Percentiles rank a stretch among this genome's conserved stretches.
Conservation (phyloP, 139 green algal genomes). For the Chlamydomonas sp. region DNA sequence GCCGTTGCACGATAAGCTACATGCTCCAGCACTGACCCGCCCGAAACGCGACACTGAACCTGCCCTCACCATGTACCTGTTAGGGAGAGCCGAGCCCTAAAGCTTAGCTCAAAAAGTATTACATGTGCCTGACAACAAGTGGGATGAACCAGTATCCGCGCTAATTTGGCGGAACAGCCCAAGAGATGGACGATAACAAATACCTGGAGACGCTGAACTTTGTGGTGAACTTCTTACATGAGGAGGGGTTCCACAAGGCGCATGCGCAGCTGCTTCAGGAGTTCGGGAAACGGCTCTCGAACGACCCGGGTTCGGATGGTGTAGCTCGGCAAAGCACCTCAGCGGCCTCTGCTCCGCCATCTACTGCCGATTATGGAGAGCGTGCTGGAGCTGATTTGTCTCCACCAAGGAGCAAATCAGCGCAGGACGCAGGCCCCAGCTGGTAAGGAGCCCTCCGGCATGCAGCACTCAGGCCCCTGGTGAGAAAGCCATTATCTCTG, state of each 20-base stretch:
- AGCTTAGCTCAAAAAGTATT: too few relatives aligned
- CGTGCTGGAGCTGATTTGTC: conserved; percentile 7
- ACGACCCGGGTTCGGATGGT: conserved; percentile 10
- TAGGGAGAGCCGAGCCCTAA: too few relatives aligned
- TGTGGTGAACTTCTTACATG: conserved; percentile 59
- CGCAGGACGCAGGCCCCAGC: not conserved
- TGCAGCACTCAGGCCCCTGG: too few relatives aligned
- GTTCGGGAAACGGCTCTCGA: conserved; percentile 55
- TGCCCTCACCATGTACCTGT: too few relatives aligned
- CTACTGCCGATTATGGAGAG: conserved; percentile 12
- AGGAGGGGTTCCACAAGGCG: conserved; percentile 67
- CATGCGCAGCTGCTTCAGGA: conserved; percentile 61
- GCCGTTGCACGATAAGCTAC: too few relatives aligned
- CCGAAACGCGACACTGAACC: too few relatives aligned
- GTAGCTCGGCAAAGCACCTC: not conserved
- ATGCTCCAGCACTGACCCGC: too few relatives aligned
- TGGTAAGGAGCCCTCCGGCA: not conserved
- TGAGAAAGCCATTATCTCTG: too few relatives aligned
- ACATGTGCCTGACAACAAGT: too few relatives aligned
- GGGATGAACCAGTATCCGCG: too few relatives aligned
- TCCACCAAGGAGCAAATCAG: conserved; percentile 23
- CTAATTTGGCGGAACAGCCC: too few relatives aligned
- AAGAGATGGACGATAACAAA: not conserved
- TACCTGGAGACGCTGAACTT: conserved; percentile 40
- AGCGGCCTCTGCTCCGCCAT: conserved; percentile 3